Conservation (phyloP, 2,329 filamentous ascomycete species). For the Cordyceps cateniannulata region DNA sequence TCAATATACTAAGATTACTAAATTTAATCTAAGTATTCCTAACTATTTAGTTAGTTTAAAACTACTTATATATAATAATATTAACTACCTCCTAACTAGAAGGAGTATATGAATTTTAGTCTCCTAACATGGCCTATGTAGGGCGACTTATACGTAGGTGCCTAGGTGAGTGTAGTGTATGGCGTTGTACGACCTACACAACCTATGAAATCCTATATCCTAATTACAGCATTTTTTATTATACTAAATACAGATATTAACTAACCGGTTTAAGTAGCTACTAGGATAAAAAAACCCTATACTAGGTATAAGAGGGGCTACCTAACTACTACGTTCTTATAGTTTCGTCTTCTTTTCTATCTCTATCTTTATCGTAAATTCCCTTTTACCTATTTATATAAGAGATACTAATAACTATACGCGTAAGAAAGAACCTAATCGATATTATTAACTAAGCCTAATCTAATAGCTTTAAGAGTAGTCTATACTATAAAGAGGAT, state of each 20-base stretch:
- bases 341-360: neutral
- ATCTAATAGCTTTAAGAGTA: neutral
- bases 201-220: neutral
- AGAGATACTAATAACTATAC: neutral
- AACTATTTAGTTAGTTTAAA: no score
- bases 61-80: no score
- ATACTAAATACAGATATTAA: neutral
- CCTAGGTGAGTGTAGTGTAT: neutral
- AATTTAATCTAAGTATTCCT: no score
- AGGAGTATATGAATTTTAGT: neutral
- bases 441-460: neutral
- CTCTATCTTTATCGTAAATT: neutral
- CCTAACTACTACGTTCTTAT: neutral
- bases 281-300: neutral
- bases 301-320: neutral
- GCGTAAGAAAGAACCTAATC: neutral
- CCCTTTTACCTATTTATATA: neutral
- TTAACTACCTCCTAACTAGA: neutral
- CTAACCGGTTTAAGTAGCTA: neutral
- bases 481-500: neutral
- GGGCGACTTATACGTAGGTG: constrained; percentile 3
- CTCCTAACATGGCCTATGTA: neutral
- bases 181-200: neutral
- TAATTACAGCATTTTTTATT: neutral
- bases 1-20: no score